phyloP scores from a whole-genome alignment of 108 stramenopile genomes.

The Seminavis robusta region DNA sequence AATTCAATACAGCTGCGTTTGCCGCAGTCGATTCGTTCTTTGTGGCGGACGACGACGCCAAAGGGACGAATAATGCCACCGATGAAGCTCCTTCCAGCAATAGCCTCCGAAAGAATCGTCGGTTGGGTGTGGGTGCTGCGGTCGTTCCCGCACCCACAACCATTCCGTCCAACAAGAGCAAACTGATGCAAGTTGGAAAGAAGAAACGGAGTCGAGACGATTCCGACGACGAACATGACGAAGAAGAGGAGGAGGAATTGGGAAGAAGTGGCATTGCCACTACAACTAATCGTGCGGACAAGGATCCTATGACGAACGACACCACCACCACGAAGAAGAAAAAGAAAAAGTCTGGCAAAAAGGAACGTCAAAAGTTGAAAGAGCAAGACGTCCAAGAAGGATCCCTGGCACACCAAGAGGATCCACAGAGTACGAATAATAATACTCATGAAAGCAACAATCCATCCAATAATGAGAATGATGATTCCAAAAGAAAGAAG shows the following conservation, averaged over 20 bases:
- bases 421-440: background rate
- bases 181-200: constrained; percentile 54
- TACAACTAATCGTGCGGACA: background rate
- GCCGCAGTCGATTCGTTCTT: constrained; percentile 47
- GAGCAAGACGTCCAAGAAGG: background rate
- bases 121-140: constrained; percentile 51
- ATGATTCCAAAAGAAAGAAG: background rate
- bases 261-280: constrained; percentile 56
- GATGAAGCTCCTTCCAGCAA: background rate
- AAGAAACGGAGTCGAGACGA: constrained; percentile 48
- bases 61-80: background rate
- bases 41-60: constrained; percentile 15
- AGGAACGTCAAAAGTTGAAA: constrained; percentile 39
- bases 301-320: background rate
- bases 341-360: constrained; percentile 64
- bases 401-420: background rate
- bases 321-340: constrained; percentile 12
- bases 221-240: constrained; percentile 17
- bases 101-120: constrained; percentile 12
- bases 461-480: background rate
- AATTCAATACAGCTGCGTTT: constrained; percentile 42
- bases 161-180: background rate
- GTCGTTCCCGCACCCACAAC: background rate
- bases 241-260: constrained; percentile 51
- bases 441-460: constrained; percentile 4